A percentile compares a stretch with the other conserved stretches of the same genome.
phyloP scores from a whole-genome alignment of 2,329 filamentous ascomycete genomes.

The Sporothrix luriei region DNA sequence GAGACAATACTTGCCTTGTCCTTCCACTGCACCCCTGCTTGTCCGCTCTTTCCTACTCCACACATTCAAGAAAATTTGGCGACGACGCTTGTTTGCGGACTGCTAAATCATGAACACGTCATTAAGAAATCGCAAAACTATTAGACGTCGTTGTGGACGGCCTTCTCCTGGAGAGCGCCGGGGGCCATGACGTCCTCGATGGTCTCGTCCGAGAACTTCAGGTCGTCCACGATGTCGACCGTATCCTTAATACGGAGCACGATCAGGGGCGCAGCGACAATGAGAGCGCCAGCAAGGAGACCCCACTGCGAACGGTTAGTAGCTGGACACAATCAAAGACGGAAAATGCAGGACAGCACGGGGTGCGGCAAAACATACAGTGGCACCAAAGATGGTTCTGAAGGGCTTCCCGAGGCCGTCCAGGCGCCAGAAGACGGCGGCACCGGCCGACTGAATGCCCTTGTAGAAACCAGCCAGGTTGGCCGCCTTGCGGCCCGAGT shows the following conservation, averaged over 20 bases:
- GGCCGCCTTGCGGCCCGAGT: constrained; percentile 87
- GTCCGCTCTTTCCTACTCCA: not conserved
- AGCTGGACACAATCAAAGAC: not conserved
- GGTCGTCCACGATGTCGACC: constrained; percentile 77
- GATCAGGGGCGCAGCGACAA: constrained; percentile 79
- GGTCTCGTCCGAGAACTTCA: constrained; percentile 84
- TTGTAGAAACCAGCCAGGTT: constrained; percentile 69
- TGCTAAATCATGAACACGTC: not conserved
- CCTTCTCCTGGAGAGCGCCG: constrained; percentile 35
- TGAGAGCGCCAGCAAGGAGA: constrained; percentile 69
- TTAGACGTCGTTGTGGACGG: constrained; percentile 26
- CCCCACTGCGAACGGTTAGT: constrained; percentile 62
- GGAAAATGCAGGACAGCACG: not conserved
- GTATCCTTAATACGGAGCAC: constrained; percentile 78
- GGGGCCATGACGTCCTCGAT: constrained; percentile 63
- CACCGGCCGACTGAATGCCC: constrained; percentile 79
- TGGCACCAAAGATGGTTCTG: constrained; percentile 69
- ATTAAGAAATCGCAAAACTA: not conserved
- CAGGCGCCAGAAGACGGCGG: constrained; percentile 73
- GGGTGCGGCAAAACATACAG: constrained; percentile 43
- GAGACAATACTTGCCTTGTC: not conserved
- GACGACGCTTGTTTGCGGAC: constrained; percentile 20
- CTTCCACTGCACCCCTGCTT: not conserved
- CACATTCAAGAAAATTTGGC: not conserved
- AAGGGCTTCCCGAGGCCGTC: constrained; percentile 65